phyloP scores from a whole-genome alignment of 2,329 filamentous ascomycete genomes.

The Colletotrichum sp. region DNA sequence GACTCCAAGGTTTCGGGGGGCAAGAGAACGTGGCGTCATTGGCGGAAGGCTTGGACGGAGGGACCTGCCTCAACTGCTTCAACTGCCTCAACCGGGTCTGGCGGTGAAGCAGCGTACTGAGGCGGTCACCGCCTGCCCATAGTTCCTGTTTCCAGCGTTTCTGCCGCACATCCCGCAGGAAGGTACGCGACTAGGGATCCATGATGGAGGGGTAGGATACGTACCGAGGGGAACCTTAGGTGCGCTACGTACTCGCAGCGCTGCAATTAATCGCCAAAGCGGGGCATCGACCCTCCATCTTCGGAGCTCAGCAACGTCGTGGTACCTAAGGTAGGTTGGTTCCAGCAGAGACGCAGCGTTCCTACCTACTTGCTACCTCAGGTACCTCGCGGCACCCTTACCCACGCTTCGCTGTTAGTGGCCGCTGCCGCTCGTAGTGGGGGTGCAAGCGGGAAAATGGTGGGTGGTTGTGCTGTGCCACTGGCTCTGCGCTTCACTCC shows the following conservation, averaged over 20 bases:
- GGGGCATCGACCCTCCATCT: background rate
- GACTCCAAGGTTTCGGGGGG: background rate
- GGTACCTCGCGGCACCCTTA: background rate
- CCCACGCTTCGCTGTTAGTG: constrained; percentile 8
- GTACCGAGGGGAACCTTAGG: background rate
- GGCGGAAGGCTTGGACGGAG: background rate
- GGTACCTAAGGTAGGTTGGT: background rate
- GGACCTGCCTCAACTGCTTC: background rate
- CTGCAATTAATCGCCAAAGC: background rate
- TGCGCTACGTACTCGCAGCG: background rate
- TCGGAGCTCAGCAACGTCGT: background rate
- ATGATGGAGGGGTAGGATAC: background rate
- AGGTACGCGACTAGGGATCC: background rate
- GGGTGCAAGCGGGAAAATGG: background rate
- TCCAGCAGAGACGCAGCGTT: background rate
- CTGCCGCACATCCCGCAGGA: background rate
- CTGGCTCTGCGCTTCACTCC: background rate
- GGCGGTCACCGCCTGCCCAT: background rate
- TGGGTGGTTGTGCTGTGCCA: background rate
- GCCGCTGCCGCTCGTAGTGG: background rate
- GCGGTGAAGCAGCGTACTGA: background rate
- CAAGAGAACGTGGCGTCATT: background rate
- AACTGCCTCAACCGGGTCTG: background rate
- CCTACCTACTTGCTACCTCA: background rate
- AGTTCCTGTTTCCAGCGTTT: background rate